These are phyloP conservation scores for Cyberlindnera xishuangbannaensis DNA, from an alignment of 805 yeast species.

Conservation along the genomic window DNA sequence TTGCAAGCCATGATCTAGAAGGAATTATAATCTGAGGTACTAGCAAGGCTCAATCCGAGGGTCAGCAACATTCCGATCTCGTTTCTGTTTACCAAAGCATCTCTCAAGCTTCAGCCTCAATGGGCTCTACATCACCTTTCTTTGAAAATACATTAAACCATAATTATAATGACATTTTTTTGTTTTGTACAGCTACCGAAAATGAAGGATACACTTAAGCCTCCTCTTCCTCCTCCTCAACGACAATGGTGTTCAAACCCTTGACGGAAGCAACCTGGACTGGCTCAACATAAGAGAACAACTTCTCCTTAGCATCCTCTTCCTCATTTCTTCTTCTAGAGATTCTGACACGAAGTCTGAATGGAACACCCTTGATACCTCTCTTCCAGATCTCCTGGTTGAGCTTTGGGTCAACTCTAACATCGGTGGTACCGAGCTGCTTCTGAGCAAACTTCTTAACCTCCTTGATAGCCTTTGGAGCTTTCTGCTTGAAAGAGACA, in stretches of 20 bases:
- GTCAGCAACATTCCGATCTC: too few species aligned
- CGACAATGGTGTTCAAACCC: slow-evolving; percentile 97
- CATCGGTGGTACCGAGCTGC: slow-evolving; percentile 99
- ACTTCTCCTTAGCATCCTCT: slow-evolving; percentile 97
- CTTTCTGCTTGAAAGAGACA: slow-evolving; percentile 98
- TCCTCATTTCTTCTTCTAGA: slow-evolving; percentile 99
- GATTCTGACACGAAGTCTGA: slow-evolving; percentile 97
- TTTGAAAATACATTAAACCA: slow-evolving; percentile 10
- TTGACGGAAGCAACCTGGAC: slow-evolving; percentile 91
- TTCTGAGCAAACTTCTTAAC: slow-evolving; percentile 96
- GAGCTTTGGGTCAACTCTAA: slow-evolving; percentile 97
- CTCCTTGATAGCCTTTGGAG: slow-evolving; percentile 99
- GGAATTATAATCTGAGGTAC: too few species aligned
- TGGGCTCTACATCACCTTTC: too few species aligned
- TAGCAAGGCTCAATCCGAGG: too few species aligned
- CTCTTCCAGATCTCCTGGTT: slow-evolving; percentile 99
- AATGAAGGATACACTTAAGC: slow-evolving; percentile 15
- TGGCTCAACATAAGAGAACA: slow-evolving; percentile 97
- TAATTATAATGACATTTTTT: slow-evolving; percentile 17
- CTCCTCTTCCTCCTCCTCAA: slow-evolving; percentile 55
- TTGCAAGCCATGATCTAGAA: too few species aligned
- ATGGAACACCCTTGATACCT: slow-evolving; percentile 99
- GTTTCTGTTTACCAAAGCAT: too few species aligned
- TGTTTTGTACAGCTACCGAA: slow-evolving; percentile 8
- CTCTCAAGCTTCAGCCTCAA: too few species aligned